A percentile compares a stretch with the other conserved stretches of the same genome.
phyloP scores from a whole-genome alignment of 495 filamentous ascomycete species.

The Talaromyces nanjingensis region DNA sequence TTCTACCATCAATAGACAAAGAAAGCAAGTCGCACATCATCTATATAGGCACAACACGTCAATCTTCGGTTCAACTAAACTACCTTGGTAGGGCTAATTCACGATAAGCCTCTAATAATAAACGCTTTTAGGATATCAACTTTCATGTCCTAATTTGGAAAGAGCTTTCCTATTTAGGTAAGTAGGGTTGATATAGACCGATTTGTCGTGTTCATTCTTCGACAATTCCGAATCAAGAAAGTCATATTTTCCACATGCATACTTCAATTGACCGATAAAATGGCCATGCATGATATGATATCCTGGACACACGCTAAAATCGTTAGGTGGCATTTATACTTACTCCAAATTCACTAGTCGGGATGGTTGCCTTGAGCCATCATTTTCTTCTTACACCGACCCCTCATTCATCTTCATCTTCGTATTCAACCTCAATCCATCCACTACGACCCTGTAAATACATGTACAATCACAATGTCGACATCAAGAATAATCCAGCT shows the following conservation, averaged over 20 bases:
- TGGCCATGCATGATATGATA: neutral
- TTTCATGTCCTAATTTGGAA: neutral
- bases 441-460: too few relatives aligned
- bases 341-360: neutral
- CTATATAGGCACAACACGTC: too few relatives aligned
- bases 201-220: too few relatives aligned
- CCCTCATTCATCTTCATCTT: neutral
- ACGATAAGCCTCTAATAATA: too few relatives aligned
- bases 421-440: neutral
- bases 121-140: neutral
- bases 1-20: too few relatives aligned
- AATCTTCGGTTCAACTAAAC: too few relatives aligned
- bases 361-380: neutral
- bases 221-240: neutral
- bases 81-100: too few relatives aligned
- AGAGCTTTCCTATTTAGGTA: neutral
- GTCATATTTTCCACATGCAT: neutral
- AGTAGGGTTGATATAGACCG: neutral
- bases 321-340: neutral
- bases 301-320: neutral
- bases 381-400: neutral
- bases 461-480: neutral
- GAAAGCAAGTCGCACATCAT: too few relatives aligned
- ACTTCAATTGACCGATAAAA: neutral
- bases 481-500: conserved; percentile 9